Evolutionary conservation across 495 filamentous ascomycete species (phyloP).

Genomic region (Clohesyomyces aquaticus): DNA sequence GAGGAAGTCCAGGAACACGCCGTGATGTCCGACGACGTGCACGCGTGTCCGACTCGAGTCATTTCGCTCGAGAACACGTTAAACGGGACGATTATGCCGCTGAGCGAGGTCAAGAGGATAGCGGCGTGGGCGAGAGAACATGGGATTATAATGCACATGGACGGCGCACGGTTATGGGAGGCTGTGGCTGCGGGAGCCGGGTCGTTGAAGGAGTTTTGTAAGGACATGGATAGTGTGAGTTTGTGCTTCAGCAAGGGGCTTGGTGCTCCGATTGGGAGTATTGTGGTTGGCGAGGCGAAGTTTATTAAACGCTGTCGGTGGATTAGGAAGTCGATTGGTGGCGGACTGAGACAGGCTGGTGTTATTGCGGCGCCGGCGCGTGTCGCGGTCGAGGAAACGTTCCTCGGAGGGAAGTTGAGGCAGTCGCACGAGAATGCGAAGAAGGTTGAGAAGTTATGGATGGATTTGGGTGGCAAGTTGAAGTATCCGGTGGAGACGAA

Average conservation of each 20-base stretch:
- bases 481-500: slow-evolving; percentile 77
- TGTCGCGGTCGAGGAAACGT: slow-evolving; percentile 69
- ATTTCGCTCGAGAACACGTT: slow-evolving; percentile 87
- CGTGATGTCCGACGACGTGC: slow-evolving; percentile 57
- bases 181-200: slow-evolving; percentile 49
- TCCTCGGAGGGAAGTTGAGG: slow-evolving; percentile 67
- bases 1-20: slow-evolving; percentile 68
- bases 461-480: slow-evolving; percentile 61
- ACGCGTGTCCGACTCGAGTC: slow-evolving; percentile 74
- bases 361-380: slow-evolving; percentile 62
- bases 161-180: slow-evolving; percentile 77
- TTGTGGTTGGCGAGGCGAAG: slow-evolving; percentile 67
- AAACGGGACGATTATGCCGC: slow-evolving; percentile 74
- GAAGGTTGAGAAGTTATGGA: slow-evolving; percentile 57
- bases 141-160: slow-evolving; percentile 74
- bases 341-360: slow-evolving; percentile 75
- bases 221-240: slow-evolving; percentile 76
- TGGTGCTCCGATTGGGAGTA: slow-evolving; percentile 83
- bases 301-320: slow-evolving; percentile 76
- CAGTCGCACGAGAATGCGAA: slow-evolving; percentile 67
- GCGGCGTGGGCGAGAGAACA: slow-evolving; percentile 68
- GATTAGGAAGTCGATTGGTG: slow-evolving; percentile 83
- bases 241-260: slow-evolving; percentile 90
- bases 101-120: slow-evolving; percentile 69
- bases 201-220: slow-evolving; percentile 66